These are phyloP conservation scores for Pseudopyricularia cyperi DNA, from an alignment of 2,329 filamentous ascomycete species.

Conservation along the genomic window DNA sequence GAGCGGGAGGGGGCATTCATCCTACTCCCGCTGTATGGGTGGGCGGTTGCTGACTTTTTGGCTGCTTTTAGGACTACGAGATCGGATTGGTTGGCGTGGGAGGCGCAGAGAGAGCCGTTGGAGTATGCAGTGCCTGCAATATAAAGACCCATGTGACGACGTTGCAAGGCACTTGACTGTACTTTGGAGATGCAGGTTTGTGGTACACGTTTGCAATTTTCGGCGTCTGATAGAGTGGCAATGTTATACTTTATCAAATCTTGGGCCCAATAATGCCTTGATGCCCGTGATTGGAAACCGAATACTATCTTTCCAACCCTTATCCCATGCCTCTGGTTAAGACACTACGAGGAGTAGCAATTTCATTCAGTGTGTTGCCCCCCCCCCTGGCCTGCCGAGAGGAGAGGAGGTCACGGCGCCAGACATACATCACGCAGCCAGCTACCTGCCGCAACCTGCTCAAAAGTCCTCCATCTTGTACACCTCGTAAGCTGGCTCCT, in stretches of 20 bases:
- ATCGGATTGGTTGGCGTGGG: conserved; percentile 97
- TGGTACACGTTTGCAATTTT: too few species aligned
- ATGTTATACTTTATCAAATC: too few species aligned
- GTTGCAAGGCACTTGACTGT: too few species aligned
- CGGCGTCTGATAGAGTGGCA: too few species aligned
- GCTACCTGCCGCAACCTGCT: neutral
- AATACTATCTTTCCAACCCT: too few species aligned
- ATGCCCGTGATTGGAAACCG: too few species aligned
- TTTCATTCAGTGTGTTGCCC: too few species aligned
- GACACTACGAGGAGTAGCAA: too few species aligned
- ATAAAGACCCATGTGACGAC: conserved; percentile 12
- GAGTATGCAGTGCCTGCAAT: conserved; percentile 54
- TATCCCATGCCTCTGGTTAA: too few species aligned
- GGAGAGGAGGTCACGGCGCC: neutral
- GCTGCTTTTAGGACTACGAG: conserved; percentile 59
- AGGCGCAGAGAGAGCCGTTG: conserved; percentile 56
- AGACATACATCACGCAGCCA: neutral
- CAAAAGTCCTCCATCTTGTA: conserved; percentile 34
- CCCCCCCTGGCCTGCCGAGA: too few species aligned
- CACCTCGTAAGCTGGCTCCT: conserved; percentile 36
- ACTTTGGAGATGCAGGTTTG: too few species aligned
- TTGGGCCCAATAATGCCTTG: too few species aligned
- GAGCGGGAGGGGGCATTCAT: neutral
- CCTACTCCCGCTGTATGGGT: neutral
- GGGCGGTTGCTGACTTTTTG: conserved; percentile 3